Evolutionary conservation across 192 early-diverging fungal species (phyloP).

Genomic region (Dissophora ornata): DNA sequence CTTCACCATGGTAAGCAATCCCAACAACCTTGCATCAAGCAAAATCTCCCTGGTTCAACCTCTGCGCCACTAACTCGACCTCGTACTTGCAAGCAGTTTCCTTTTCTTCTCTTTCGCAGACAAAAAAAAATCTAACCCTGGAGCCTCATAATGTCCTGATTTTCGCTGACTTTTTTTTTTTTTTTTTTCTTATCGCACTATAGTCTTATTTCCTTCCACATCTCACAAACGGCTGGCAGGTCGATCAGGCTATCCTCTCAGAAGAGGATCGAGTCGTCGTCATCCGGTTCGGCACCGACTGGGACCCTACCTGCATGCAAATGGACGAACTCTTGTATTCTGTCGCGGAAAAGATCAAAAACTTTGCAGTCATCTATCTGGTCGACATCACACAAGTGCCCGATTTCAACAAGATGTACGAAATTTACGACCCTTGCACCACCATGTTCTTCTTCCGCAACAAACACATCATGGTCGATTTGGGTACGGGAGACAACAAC

Average conservation of each 20-base stretch:
- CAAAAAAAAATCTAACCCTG: no score
- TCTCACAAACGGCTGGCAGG: constrained; percentile 91
- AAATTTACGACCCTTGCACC: constrained; percentile 98
- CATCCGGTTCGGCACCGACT: constrained; percentile 97
- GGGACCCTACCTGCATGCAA: constrained; percentile 95
- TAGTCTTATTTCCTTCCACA: constrained; percentile 72
- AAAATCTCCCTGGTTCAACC: no score
- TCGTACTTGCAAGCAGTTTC: no score
- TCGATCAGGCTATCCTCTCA: constrained; percentile 97
- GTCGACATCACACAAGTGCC: constrained; percentile 97
- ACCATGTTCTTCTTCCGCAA: constrained; percentile 97
- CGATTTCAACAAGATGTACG: constrained; percentile 96
- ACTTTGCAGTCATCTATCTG: constrained; percentile 98
- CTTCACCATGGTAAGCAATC: no score
- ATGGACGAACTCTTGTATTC: constrained; percentile 97
- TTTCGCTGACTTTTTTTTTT: no score
- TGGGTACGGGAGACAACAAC: constrained; percentile 99
- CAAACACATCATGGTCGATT: constrained; percentile 99
- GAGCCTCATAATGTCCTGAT: no score
- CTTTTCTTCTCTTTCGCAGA: no score
- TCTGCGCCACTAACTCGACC: no score
- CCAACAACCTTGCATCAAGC: no score
- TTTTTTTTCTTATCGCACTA: neutral
- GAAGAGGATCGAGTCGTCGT: constrained; percentile 98
- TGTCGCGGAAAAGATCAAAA: constrained; percentile 96